Evolutionary conservation across 2,329 filamentous ascomycete genomes (phyloP).

Genomic region (Magnaporthiopsis incrustans): DNA sequence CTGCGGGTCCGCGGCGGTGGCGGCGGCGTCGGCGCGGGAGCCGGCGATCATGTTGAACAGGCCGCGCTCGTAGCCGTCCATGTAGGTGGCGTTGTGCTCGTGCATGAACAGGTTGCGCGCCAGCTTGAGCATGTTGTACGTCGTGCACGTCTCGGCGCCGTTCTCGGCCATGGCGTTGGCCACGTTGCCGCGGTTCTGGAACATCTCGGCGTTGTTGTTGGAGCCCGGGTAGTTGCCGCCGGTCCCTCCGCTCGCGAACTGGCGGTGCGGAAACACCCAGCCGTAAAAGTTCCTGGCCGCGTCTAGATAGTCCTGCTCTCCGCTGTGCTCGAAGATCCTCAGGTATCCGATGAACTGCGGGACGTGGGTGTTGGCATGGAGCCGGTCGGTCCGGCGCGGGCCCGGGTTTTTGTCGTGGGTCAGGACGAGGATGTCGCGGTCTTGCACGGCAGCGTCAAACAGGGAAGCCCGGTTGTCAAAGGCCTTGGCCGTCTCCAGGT

Average conservation of each 20-base stretch:
- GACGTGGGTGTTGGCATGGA: conserved; percentile 24
- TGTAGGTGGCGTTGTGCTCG: conserved; percentile 23
- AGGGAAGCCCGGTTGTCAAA: conserved; percentile 25
- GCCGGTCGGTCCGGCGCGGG: conserved; percentile 19
- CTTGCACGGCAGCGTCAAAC: conserved; percentile 21
- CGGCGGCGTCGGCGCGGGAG: conserved; percentile 20
- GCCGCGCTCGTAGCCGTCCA: conserved; percentile 26
- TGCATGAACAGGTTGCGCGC: conserved; percentile 24
- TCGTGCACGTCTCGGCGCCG: conserved; percentile 25
- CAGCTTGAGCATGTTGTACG: conserved; percentile 25
- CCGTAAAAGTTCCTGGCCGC: conserved; percentile 25
- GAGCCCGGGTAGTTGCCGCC: conserved; percentile 23
- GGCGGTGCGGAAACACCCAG: conserved; percentile 24
- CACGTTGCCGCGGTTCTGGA: conserved; percentile 25
- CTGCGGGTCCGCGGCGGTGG: conserved; percentile 13
- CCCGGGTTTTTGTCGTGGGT: conserved; percentile 19
- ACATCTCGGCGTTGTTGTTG: conserved; percentile 23
- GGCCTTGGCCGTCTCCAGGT: conserved; percentile 22
- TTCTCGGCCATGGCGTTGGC: conserved; percentile 20
- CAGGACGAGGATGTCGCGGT: conserved; percentile 23
- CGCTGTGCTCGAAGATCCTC: conserved; percentile 21
- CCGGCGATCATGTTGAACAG: conserved; percentile 25
- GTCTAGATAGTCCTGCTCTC: conserved; percentile 20
- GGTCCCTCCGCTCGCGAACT: conserved; percentile 22
- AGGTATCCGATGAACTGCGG: conserved; percentile 25